Base-by-base conservation (phyloP, 2,329 filamentous ascomycete genomes). In the Hypoxylon sp. region DNA sequence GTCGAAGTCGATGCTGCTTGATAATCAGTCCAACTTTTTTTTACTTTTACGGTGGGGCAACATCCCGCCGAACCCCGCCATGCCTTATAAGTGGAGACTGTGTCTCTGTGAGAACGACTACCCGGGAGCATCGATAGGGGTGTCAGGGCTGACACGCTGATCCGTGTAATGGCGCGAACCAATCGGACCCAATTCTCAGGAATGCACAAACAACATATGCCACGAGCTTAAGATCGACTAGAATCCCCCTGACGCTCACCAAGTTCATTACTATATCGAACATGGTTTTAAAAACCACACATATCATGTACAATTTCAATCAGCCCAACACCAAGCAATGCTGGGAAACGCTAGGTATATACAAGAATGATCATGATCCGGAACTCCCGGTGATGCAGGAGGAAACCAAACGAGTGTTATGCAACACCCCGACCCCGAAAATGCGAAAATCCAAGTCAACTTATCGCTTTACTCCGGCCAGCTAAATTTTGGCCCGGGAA, bases 21-120 rank as follows among this genome's bases (percentile, higher is more conserved):
- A 72, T 74, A 73, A 74, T 74, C 73, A 74, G 55, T 64, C 37
- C 66, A 63, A 60, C 55, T 65, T 70, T 72, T 72, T 73, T 74
- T 70, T 66, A 62, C 55, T 66, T 70, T 46, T 9, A 67, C 71
- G 69, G 72, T 68, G 72, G 72, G 72, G 72, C 63, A 72, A 66
- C 31, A 67, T 69, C 64, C 48, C 46, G 44, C 62, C 57, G 68
- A 46, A 61, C 68, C 70, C 70, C 70, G 68, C 70, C 66, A 72
- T 46, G 57, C 44, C 60, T 59, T 67, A 68, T 59, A 52, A 48
- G 58, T 59, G 66, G 62, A 37, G 46, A 63, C 37, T 29, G 22
- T 31, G 4, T 48, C 42, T 51, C 35, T 14, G 11, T 42, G 9
- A 26, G 29, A 39, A 24, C 24, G 6, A 17, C 44, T 63, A 64